These are phyloP conservation scores for Lactifluus pinguis DNA, from an alignment of 768 basidiomycete species.

Conservation along the genomic window DNA sequence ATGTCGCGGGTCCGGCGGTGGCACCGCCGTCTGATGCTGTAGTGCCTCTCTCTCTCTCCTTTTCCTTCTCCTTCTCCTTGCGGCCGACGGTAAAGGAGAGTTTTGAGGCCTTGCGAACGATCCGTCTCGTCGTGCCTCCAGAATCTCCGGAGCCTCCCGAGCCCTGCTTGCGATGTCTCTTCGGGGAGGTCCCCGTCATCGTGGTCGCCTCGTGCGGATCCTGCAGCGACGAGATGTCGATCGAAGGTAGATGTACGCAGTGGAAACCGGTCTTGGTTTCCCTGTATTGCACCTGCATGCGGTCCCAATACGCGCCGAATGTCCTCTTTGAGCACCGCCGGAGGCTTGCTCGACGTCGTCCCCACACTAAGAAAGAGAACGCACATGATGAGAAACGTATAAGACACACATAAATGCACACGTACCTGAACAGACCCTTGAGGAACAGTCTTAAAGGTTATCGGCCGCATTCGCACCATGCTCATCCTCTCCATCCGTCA, in stretches of 20 bases:
- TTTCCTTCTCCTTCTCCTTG: constrained; percentile 38
- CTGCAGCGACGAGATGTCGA: constrained; percentile 75
- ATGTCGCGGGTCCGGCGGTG: constrained; percentile 28
- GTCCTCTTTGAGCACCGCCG: constrained; percentile 71
- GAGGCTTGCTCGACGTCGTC: constrained; percentile 88
- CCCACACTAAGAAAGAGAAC: constrained; percentile 67
- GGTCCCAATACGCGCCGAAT: constrained; percentile 79
- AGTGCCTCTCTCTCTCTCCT: constrained; percentile 41
- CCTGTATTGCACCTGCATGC: constrained; percentile 92
- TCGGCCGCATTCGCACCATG: constrained; percentile 27
- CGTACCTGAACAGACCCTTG: constrained; percentile 90
- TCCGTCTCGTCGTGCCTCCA: constrained; percentile 40
- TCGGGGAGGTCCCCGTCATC: constrained; percentile 28
- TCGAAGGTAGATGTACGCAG: constrained; percentile 87
- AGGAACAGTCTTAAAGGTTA: constrained; percentile 89
- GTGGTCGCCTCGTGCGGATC: constrained; percentile 19
- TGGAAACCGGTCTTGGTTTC: no score
- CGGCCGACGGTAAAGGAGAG: constrained; percentile 65
- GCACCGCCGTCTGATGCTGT: constrained; percentile 36
- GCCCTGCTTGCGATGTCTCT: constrained; percentile 33
- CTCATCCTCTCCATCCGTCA: no score
- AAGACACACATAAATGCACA: constrained; percentile 11
- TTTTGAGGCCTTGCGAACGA: constrained; percentile 70
- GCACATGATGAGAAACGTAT: background rate
- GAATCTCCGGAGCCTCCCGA: constrained; percentile 48